Conservation (phyloP, 2,329 filamentous ascomycete genomes). For the Phialocephala sp. region DNA sequence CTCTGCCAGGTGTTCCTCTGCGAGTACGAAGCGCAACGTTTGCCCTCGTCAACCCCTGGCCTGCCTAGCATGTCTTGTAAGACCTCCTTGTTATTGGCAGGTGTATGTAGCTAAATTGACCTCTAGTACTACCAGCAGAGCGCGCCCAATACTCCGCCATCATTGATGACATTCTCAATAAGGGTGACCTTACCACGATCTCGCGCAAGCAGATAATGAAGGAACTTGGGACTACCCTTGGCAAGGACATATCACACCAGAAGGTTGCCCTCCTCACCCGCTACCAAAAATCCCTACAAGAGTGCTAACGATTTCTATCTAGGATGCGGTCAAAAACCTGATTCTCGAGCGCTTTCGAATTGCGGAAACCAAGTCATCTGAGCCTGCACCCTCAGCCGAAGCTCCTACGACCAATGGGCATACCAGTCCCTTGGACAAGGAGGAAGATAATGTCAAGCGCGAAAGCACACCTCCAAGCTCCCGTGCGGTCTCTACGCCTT, state of each 20-base stretch:
- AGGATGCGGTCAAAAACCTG: constrained; percentile 58
- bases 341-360: constrained; percentile 63
- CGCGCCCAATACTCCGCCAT: constrained; percentile 44
- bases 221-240: constrained; percentile 40
- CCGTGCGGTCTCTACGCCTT: constrained; percentile 14
- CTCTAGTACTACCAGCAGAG: constrained; percentile 40
- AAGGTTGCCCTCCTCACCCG: constrained; percentile 41
- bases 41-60: no score
- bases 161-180: constrained; percentile 46
- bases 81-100: constrained; percentile 2
- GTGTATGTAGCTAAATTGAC: constrained; percentile 17
- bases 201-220: constrained; percentile 47
- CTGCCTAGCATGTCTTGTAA: constrained; percentile 35
- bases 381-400: constrained; percentile 21
- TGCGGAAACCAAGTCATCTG: constrained; percentile 33
- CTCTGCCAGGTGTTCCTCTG: not conserved
- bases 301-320: constrained; percentile 1
- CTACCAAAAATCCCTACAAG: not conserved
- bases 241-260: constrained; percentile 45
- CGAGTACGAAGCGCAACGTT: not conserved
- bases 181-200: constrained; percentile 45
- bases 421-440: not conserved
- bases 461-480: constrained; percentile 29
- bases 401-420: constrained; percentile 32
- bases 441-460: constrained; percentile 24